Conservation (phyloP, 306 rosid species). For the Astragalus glycyphyllos region DNA sequence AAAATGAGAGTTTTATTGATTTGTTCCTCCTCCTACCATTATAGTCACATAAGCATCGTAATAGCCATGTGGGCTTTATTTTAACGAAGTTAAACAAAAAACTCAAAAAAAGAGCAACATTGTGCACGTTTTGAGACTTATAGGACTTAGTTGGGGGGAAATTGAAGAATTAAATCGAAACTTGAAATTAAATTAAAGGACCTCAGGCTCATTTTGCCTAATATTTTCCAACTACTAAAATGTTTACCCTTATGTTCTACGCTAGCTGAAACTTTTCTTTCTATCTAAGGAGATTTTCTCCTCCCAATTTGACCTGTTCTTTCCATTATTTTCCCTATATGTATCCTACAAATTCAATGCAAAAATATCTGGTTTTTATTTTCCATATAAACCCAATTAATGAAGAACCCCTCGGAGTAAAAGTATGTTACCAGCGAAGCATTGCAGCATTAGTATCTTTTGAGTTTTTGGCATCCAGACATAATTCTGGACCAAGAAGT, state of each 20-base stretch:
- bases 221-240: slow-evolving; percentile 7
- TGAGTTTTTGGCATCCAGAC: slow-evolving; percentile 89
- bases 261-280: not conserved
- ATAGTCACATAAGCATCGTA: not conserved
- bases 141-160: too few species aligned
- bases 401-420: slow-evolving; percentile 13
- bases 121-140: too few species aligned
- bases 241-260: slow-evolving; percentile 16
- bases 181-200: too few species aligned
- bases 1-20: slow-evolving; percentile 5
- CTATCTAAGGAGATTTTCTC: slow-evolving; percentile 6
- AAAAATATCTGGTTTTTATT: slow-evolving; percentile 13
- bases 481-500: slow-evolving; percentile 91
- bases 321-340: not conserved
- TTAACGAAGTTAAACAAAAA: too few species aligned
- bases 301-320: slow-evolving; percentile 10
- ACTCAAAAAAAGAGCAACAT: too few species aligned
- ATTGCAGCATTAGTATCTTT: slow-evolving; percentile 98
- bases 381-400: slow-evolving; percentile 27
- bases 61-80: too few species aligned
- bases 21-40: slow-evolving; percentile 10
- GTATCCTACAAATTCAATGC: slow-evolving; percentile 14
- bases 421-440: slow-evolving; percentile 84
- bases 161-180: too few species aligned
- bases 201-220: not conserved